phyloP scores from a whole-genome alignment of 352 stramenopile genomes.

The Plasmopara muralis region DNA sequence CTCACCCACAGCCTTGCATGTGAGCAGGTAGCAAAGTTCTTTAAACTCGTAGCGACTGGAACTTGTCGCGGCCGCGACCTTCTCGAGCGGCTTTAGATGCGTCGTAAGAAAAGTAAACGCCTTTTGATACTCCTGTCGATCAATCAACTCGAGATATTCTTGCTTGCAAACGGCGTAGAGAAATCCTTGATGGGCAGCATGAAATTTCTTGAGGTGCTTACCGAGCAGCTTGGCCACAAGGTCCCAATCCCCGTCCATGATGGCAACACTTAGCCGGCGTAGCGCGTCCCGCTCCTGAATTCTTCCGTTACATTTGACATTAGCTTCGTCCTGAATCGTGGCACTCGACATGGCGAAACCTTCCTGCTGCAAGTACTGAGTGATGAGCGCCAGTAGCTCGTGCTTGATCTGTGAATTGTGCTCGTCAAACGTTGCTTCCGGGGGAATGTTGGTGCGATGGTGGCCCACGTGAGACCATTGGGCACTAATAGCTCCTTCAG shows the following conservation, averaged over 20 bases:
- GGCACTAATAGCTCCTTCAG: constrained; percentile 6
- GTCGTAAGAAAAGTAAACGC: constrained; percentile 87
- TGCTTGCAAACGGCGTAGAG: constrained; percentile 86
- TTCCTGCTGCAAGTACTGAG: constrained; percentile 81
- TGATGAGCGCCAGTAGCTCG: constrained; percentile 80
- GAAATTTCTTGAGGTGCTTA: constrained; percentile 80
- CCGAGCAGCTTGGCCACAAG: constrained; percentile 72
- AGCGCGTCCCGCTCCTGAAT: constrained; percentile 70
- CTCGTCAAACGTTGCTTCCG: constrained; percentile 74
- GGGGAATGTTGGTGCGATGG: constrained; percentile 76
- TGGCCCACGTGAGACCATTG: constrained; percentile 77
- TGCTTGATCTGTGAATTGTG: constrained; percentile 70
- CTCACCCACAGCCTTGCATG: constrained; percentile 81
- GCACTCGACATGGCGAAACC: constrained; percentile 73
- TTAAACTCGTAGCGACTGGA: constrained; percentile 79
- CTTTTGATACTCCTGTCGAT: constrained; percentile 85
- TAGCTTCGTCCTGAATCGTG: constrained; percentile 84
- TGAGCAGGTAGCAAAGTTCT: constrained; percentile 85
- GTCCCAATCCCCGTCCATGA: constrained; percentile 84
- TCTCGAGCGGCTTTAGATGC: constrained; percentile 84
- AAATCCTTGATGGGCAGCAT: constrained; percentile 74
- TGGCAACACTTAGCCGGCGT: constrained; percentile 58
- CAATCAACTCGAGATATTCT: constrained; percentile 85
- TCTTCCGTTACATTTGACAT: constrained; percentile 71
- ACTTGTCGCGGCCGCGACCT: constrained; percentile 60